A percentile compares a stretch with the other conserved stretches of the same genome.
Conservation (phyloP, 306 rosid genomes). For the Ammopiptanthus mongolicus region DNA sequence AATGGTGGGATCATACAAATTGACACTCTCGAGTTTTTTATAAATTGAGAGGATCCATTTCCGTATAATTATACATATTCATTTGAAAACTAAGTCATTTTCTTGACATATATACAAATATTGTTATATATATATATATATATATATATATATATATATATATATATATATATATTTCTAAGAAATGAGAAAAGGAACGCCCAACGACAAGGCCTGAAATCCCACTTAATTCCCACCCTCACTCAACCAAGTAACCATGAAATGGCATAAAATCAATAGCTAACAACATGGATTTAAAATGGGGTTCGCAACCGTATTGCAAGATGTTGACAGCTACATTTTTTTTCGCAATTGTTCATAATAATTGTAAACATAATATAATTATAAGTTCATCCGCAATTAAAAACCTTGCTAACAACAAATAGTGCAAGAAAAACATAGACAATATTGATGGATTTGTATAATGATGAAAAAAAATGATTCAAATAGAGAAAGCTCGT, state of each 20-base stretch:
- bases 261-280: not conserved
- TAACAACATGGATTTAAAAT: no score
- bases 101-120: not conserved
- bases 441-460: not conserved
- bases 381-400: no score
- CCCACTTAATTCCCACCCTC: not conserved
- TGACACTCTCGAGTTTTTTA: no score
- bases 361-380: no score
- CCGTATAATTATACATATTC: not conserved
- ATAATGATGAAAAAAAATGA: not conserved
- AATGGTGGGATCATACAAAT: no score
- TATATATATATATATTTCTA: not conserved
- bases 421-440: not conserved
- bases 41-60: no score
- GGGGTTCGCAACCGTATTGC: no score
- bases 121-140: no score
- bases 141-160: no score
- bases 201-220: not conserved
- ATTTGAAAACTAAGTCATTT: not conserved
- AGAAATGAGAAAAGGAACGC: not conserved
- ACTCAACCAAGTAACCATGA: not conserved
- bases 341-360: no score
- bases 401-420: not conserved
- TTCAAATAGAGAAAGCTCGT: not conserved
- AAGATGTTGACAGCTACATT: no score